Base-by-base conservation (phyloP, 495 filamentous ascomycete genomes). In the Aspergillus heteromorphus region DNA sequence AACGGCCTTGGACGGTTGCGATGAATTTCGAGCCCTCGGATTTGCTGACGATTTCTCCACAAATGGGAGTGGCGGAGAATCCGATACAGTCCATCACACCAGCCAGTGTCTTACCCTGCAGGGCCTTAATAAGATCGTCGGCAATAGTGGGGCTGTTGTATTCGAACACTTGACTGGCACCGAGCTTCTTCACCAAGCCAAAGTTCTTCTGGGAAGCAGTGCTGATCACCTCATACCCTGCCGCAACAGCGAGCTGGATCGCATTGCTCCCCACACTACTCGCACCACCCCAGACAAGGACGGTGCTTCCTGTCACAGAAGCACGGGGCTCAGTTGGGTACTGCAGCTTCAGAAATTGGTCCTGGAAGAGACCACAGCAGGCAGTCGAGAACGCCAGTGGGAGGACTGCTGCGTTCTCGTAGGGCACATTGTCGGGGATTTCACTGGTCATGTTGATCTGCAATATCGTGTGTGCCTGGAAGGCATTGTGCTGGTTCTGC, bases 211-310 rank as follows among this genome's bases (percentile, higher is more conserved):
- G 64, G 1, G 75, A 79, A 0, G 79, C 70, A 0, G 82, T 84
- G 0, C 78, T 68, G 45, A 85, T 64, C 2, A 87, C 84, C 11
- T 80, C 75, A 21, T 78, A 78, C 2, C 85, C 85, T 0, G 84
- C 73, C 0, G 79, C 77, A 0, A 68, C 66, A 4, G 80, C 82
- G 18, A 86, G 76, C 61, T 88, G 86, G 51, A 87, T 83, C 0
- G 79, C 81, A 50, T 76, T 78, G 62, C 73, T 68, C 9, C 85
- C 85, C 6, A 87, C 79, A 27, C 77, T 79, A 2, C 74, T 73
- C 4, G 78, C 73, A 29, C 83, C 85, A 25, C 83, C 83, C 77
- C 83, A 87, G 49, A 86, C 63, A 1, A 86, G 61, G 0, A 87
- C 40, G 1, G 63, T 68, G 49, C 81, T 60, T 2, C 66, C 72